Percentiles rank a stretch among this genome's conserved stretches.
Conservation (phyloP, 805 yeast species). For the Wickerhamomyces chaumierensis region DNA sequence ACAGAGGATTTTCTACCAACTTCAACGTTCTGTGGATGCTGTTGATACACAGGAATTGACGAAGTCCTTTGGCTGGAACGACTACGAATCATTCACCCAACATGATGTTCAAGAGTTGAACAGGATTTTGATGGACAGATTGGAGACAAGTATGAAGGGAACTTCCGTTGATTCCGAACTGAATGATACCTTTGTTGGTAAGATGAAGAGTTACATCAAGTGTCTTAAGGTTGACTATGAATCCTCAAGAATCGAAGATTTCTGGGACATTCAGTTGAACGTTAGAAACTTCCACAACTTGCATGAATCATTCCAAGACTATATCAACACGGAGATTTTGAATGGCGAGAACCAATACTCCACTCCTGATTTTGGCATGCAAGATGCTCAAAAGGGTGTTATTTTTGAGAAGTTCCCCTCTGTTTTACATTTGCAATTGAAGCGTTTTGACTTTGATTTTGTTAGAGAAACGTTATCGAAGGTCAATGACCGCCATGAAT, state of each 20-base stretch:
- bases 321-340: constrained; percentile 78
- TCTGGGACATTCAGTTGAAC: constrained; percentile 95
- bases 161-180: constrained; percentile 67
- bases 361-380: constrained; percentile 82
- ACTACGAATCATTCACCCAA: constrained; percentile 90
- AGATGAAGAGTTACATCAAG: constrained; percentile 89
- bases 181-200: constrained; percentile 84
- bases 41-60: constrained; percentile 83
- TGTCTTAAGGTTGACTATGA: constrained; percentile 92
- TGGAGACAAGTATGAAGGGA: constrained; percentile 86
- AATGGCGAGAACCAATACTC: constrained; percentile 94
- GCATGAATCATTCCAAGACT: constrained; percentile 69
- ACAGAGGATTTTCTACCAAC: constrained; percentile 76
- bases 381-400: constrained; percentile 95
- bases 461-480: constrained; percentile 80
- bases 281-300: constrained; percentile 74
- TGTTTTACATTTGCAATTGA: constrained; percentile 84
- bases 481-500: constrained; percentile 86
- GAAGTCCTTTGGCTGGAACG: constrained; percentile 93
- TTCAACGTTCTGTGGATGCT: constrained; percentile 64
- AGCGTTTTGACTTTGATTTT: constrained; percentile 91
- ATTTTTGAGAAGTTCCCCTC: constrained; percentile 86
- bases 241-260: constrained; percentile 84
- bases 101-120: constrained; percentile 97
- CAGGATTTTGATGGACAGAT: constrained; percentile 87